A percentile compares a stretch with the other conserved stretches of the same genome.
Conservation (phyloP, 768 basidiomycete genomes). For the Kwoniella sp. region DNA sequence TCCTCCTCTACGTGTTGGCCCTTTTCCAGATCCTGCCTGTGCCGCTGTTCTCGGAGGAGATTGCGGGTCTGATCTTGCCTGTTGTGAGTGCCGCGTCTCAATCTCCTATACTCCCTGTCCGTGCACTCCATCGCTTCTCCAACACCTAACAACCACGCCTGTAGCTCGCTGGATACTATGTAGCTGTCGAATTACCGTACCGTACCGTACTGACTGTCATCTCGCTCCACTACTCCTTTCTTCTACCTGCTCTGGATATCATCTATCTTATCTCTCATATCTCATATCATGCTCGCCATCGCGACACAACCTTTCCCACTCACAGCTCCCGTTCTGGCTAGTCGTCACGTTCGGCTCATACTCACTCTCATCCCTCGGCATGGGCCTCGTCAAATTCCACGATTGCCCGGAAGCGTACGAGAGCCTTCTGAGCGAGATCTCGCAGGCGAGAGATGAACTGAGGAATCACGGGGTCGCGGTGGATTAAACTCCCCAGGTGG, state of each 20-base stretch:
- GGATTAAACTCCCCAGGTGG: conserved; percentile 61
- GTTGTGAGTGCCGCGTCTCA: conserved; percentile 60
- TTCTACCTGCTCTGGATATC: conserved; percentile 1
- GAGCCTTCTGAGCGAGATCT: conserved; percentile 69
- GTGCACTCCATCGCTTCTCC: not conserved
- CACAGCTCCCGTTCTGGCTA: conserved; percentile 78
- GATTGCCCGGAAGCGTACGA: conserved; percentile 80
- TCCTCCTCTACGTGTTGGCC: conserved; percentile 64
- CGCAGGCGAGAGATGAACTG: conserved; percentile 64
- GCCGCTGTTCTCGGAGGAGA: conserved; percentile 59
- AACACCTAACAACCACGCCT: too few relatives aligned
- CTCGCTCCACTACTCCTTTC: not conserved
- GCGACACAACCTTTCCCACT: not conserved
- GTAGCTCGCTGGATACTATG: too few relatives aligned
- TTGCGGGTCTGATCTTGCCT: conserved; percentile 63
- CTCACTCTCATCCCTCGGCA: conserved; percentile 74
- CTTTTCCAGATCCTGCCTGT: conserved; percentile 64
- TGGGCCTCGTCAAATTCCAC: conserved; percentile 71
- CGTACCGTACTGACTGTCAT: too few relatives aligned
- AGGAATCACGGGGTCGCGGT: conserved; percentile 66
- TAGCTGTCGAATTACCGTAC: too few relatives aligned
- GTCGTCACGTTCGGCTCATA: conserved; percentile 79
- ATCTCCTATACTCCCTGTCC: not conserved
- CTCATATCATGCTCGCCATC: too few relatives aligned
- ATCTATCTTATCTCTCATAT: conserved; percentile 1